Conservation (phyloP, 2,329 filamentous ascomycete species). For the Pyricularia grisea region DNA sequence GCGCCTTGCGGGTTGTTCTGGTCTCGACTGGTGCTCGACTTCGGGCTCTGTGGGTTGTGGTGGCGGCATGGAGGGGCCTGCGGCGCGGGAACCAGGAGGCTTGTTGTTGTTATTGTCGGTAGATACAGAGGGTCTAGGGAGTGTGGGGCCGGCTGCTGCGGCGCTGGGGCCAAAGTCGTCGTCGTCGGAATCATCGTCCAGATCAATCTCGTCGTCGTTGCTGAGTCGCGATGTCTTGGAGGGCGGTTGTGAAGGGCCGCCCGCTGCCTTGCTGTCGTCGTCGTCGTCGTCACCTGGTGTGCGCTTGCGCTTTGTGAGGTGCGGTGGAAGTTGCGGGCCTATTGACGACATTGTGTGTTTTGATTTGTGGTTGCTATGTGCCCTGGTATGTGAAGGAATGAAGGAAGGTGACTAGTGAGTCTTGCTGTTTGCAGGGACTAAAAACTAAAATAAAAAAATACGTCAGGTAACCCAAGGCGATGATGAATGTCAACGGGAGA, state of each 20-base stretch:
- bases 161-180: constrained; percentile 32
- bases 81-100: constrained; percentile 9
- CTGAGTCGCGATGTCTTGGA: constrained; percentile 36
- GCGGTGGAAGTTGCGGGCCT: constrained; percentile 60
- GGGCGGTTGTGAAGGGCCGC: constrained; percentile 23
- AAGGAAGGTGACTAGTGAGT: not conserved
- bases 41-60: not conserved
- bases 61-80: constrained; percentile 15
- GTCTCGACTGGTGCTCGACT: constrained; percentile 15
- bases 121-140: not conserved
- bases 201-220: constrained; percentile 39
- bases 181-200: constrained; percentile 26
- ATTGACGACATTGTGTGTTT: constrained; percentile 50
- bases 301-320: constrained; percentile 55
- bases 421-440: not conserved
- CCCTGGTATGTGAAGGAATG: not conserved
- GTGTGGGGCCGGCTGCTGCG: constrained; percentile 9
- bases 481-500: not conserved
- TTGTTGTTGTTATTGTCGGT: constrained; percentile 13
- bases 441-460: not conserved
- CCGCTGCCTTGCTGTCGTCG: constrained; percentile 13
- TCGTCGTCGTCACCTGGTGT: constrained; percentile 32
- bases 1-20: not conserved
- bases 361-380: not conserved
- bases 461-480: not conserved